These are phyloP conservation scores for Acer negundo DNA, from an alignment of 345 rosid species.

Conservation along the genomic window DNA sequence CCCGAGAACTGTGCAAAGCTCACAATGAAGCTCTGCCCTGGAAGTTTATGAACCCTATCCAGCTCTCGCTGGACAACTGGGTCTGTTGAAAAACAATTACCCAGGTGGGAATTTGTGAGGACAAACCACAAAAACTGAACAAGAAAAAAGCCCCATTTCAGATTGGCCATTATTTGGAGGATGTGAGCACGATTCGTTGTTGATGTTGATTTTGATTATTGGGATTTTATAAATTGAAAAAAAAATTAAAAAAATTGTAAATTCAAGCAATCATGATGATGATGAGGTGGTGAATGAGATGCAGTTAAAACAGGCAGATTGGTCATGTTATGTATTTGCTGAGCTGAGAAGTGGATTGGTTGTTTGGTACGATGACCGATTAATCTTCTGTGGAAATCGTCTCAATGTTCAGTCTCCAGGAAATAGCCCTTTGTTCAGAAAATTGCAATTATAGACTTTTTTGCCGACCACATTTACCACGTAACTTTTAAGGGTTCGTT, in stretches of 20 bases:
- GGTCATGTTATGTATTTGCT: no score
- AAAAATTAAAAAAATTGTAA: background rate
- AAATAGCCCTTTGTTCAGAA: no score
- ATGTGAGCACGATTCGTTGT: background rate
- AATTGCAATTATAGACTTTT: no score
- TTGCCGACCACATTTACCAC: no score
- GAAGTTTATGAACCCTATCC: constrained; percentile 62
- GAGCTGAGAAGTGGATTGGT: no score
- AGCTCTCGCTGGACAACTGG: constrained; percentile 49
- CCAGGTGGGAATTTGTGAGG: constrained; percentile 31
- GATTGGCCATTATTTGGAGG: constrained; percentile 19
- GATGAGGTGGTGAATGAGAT: no score
- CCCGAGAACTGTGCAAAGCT: constrained; percentile 79
- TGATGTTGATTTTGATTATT: background rate
- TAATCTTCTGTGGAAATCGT: no score
- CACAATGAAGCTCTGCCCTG: constrained; percentile 69
- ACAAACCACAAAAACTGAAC: constrained; percentile 9
- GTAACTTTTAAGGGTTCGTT: no score
- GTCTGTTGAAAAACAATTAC: constrained; percentile 25
- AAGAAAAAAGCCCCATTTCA: constrained; percentile 10
- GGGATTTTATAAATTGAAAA: background rate
- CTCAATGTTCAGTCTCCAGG: no score
- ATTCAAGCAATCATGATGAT: no score
- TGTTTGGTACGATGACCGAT: no score
- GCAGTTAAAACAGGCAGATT: no score